Evolutionary conservation across 345 rosid genomes (phyloP).

Genomic region (Eucalyptus polyanthemos): DNA sequence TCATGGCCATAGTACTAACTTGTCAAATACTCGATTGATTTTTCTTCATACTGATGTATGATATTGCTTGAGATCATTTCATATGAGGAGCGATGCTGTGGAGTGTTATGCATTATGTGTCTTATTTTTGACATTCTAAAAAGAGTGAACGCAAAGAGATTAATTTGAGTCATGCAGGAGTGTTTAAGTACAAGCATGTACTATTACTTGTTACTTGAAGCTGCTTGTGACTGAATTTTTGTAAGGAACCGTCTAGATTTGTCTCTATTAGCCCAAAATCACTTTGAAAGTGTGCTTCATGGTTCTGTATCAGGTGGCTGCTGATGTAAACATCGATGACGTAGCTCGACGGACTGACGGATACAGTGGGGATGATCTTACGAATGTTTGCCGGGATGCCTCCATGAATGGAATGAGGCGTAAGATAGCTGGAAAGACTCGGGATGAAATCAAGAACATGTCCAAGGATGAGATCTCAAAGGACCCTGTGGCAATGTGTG

Average conservation of each 20-base stretch:
- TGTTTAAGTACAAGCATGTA: not conserved
- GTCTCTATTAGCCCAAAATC: not conserved
- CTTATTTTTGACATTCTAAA: not conserved
- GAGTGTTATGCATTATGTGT: not conserved
- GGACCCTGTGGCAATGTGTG: constrained; percentile 99
- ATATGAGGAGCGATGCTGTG: not conserved
- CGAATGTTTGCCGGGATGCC: constrained; percentile 96
- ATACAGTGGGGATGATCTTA: constrained; percentile 98
- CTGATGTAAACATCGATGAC: constrained; percentile 82
- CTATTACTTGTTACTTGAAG: not conserved
- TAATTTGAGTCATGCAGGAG: not conserved
- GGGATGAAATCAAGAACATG: constrained; percentile 99
- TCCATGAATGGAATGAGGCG: constrained; percentile 99
- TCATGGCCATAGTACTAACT: not conserved
- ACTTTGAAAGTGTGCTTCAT: not conserved
- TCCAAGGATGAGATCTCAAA: constrained; percentile 95
- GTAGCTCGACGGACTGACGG: constrained; percentile 90
- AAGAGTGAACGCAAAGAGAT: not conserved
- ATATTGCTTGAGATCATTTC: not conserved
- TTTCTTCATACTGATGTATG: not conserved
- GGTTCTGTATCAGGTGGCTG: constrained; percentile 43
- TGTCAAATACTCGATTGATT: not conserved
- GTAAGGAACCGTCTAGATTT: not conserved
- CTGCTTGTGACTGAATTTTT: not conserved
- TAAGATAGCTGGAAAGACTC: constrained; percentile 95